Conservation (phyloP, 805 yeast genomes). For the Zygosaccharomyces kombuchaensis region DNA sequence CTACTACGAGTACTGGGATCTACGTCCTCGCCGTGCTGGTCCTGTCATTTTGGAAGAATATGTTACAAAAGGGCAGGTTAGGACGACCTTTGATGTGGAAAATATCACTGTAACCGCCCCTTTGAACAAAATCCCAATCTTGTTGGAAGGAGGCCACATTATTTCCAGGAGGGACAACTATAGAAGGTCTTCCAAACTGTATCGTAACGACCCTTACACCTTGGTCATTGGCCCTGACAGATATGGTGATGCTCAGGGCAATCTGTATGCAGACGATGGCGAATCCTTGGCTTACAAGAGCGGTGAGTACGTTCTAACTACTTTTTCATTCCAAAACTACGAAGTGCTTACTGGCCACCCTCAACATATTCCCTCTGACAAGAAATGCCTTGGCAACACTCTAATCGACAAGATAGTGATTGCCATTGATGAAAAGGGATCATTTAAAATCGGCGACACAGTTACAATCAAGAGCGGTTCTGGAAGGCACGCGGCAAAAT, state of each 20-base stretch:
- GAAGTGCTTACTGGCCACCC: constrained; percentile 33
- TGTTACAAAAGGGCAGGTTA: neutral
- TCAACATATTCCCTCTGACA: constrained; percentile 23
- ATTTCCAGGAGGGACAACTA: constrained; percentile 63
- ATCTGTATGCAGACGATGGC: constrained; percentile 81
- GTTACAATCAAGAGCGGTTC: constrained; percentile 38
- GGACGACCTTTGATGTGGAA: neutral
- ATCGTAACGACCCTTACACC: constrained; percentile 78
- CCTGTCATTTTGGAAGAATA: constrained; percentile 32
- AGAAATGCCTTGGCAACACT: constrained; percentile 34
- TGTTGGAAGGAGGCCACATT: constrained; percentile 74
- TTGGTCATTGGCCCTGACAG: constrained; percentile 55
- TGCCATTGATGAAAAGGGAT: constrained; percentile 35
- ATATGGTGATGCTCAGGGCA: constrained; percentile 50
- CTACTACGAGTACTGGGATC: constrained; percentile 52
- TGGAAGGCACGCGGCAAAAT: constrained; percentile 36
- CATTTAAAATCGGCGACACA: constrained; percentile 6
- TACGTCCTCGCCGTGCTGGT: constrained; percentile 9
- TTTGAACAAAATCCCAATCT: constrained; percentile 64
- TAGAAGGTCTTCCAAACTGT: constrained; percentile 73
- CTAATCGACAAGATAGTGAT: constrained; percentile 53
- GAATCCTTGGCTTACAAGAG: constrained; percentile 54
- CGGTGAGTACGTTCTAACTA: constrained; percentile 47
- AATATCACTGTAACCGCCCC: constrained; percentile 40
- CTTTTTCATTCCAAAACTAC: constrained; percentile 37